Evolutionary conservation across 345 rosid species (phyloP), one percentile per base, ranked within the genome.

Genomic region (Camelina sativa): DNA sequence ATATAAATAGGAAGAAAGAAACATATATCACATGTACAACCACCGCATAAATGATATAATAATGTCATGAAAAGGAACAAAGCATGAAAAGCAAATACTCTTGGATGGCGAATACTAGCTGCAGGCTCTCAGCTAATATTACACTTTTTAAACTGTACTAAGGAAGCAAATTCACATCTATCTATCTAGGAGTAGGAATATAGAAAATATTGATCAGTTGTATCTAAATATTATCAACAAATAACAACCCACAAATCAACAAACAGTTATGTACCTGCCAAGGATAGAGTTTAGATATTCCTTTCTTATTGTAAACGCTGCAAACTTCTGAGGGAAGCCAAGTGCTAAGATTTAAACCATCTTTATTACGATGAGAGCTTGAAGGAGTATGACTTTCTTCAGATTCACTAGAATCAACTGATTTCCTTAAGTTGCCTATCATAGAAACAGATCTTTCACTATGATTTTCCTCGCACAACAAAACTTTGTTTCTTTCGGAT

Each of bases 301-400:
- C 97, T 85, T 66, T 94, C 82, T 80, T 91, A 73, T 80, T 84
- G 82, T 91, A 94, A 65, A 82, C 77, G 76, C 69, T 77, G 85
- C 96, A 89, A 75, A 91, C 82, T 73, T 88, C 91, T 62, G 79
- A 64, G 74, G 97, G 97, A 84, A 94, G 98, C 98, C 97, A 94
- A 59, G 78, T 80, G 83, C 79, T 81, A 38, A 91, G 83, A 61
- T 80, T 84, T 59, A 88, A 75, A 63, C 61, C 72, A 64, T 85
- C 94, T 76, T 82, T 84, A 55, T 37, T 73, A 23, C 71, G 75
- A 81, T 78, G 79, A 72, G 53, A 77, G 81, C 91, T 89, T 79
- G 94, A 83, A 72, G 97, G 96, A 78, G 96, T 91, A 54, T 72
- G 62, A 43, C 85, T 82, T 82, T 82, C 97, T 82, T 68, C 57